Base-by-base conservation (phyloP, 202 grass and related monocot species). In the Carex arenaria region DNA sequence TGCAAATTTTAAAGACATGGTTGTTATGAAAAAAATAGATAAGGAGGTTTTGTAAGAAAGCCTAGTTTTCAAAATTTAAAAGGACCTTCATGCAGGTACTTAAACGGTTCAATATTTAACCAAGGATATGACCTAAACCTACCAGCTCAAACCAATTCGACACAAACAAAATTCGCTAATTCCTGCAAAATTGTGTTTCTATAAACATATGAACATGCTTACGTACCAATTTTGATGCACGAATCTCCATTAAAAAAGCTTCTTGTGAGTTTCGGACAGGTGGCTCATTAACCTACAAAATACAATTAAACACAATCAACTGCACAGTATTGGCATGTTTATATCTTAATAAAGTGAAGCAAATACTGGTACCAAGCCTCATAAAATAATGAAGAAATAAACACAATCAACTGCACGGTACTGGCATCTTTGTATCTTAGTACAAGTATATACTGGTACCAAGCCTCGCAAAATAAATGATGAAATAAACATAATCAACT, bases 201-300 rank as follows among this genome's bases (percentile, higher is more conserved):
- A 32, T 5, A 9, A 74, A 74, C 68, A 10, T 23, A 66, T 19
- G 20, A 28, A 28, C 0, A 78, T 56, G 30, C 26, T 11, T 1
- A 36, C 51, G 5, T 78, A 82, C 80, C 80, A 82, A 34, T 69
- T 82, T 82, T 68, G 61, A 30, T 40, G 80, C 80, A 34, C 80
- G 63, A 3, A 82, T 82, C 2, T 82, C 80, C 80, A 82, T 82
- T 64, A 82, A 9, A 43, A 76, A 84, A 20, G 86, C 86, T 84
- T 95, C 93, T 91, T 95, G 88, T 23, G 93, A 86, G 88, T 95
- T 93, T 13, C 88, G 88, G 64, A 92, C 88, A 26, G 93, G 90
- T 18, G 90, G 88, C 10, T 95, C 93, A 79, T 82, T 92, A 73
- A 95, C 90, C 93, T 95, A 82, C 18, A 19, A 43, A 79, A 64